These are phyloP conservation scores for Solanum verrucosum DNA, from an alignment of 257 asterid species.

Conservation along the genomic window DNA sequence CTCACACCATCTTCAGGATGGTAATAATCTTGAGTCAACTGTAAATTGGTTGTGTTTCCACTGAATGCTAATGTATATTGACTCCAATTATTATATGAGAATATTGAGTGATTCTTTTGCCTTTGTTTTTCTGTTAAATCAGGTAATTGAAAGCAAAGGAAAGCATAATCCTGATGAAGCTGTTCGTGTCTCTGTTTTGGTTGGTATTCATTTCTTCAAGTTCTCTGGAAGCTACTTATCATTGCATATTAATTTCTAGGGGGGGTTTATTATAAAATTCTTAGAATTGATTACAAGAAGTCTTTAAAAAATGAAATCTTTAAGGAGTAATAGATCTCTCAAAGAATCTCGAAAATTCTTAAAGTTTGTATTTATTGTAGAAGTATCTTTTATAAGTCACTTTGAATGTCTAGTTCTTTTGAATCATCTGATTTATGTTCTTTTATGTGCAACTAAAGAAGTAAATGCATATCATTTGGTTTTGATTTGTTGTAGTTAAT, in stretches of 20 bases:
- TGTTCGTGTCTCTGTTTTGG: conserved; percentile 95
- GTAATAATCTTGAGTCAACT: conserved; percentile 22
- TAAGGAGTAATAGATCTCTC: neutral
- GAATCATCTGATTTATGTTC: neutral
- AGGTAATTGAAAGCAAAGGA: conserved; percentile 94
- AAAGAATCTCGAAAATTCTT: neutral
- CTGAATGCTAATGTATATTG: neutral
- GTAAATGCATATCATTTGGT: neutral
- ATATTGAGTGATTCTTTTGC: neutral
- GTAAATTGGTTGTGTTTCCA: neutral
- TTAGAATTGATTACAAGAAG: neutral
- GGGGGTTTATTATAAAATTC: neutral
- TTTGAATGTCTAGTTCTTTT: neutral
- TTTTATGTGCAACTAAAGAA: neutral
- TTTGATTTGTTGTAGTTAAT: neutral
- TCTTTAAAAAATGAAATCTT: neutral
- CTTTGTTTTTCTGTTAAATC: conserved; percentile 8
- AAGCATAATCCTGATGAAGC: conserved; percentile 72
- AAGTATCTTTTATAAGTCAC: neutral
- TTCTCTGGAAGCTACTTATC: neutral
- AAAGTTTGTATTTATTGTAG: neutral
- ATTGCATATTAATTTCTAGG: neutral
- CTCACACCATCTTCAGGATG: conserved; percentile 97
- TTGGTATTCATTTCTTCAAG: conserved; percentile 18
- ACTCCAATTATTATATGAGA: neutral